A percentile compares a stretch with the other conserved stretches of the same genome.
phyloP scores from a whole-genome alignment of 2,329 filamentous ascomycete genomes.

The Leptographium galeiforme region DNA sequence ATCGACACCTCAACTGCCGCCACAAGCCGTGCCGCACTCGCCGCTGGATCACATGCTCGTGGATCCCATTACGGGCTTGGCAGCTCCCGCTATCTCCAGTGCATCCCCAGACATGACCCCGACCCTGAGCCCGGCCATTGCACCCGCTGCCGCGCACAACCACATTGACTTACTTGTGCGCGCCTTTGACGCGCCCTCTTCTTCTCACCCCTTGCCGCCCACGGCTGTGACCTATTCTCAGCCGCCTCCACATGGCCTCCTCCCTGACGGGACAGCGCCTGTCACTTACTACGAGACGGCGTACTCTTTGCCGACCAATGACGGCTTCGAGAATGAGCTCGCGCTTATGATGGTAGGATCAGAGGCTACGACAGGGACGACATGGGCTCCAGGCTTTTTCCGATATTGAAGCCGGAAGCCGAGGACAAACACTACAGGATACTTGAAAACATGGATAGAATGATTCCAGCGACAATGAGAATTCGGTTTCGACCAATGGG shows the following conservation, averaged over 20 bases:
- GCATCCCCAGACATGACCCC: neutral
- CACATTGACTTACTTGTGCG: constrained; percentile 25
- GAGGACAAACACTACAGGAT: neutral
- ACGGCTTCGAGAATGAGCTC: constrained; percentile 33
- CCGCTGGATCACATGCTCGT: neutral
- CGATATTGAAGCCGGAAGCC: constrained; percentile 3
- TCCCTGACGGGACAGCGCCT: neutral
- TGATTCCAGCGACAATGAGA: no score
- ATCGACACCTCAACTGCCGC: neutral
- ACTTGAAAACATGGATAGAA: no score
- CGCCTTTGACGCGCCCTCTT: constrained; percentile 12
- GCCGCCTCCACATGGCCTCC: neutral
- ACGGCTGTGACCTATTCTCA: neutral
- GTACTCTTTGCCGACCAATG: constrained; percentile 14
- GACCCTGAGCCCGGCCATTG: neutral
- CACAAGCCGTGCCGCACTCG: neutral
- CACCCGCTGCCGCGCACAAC: constrained; percentile 8
- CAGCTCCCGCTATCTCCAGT: neutral
- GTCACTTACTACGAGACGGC: neutral
- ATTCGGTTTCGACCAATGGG: no score
- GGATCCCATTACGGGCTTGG: neutral
- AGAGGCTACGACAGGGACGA: constrained; percentile 11
- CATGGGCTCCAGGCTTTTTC: constrained; percentile 14
- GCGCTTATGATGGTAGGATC: constrained; percentile 29
- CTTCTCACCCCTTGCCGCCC: neutral